A percentile compares a stretch with the other conserved stretches of the same genome.
Conservation (phyloP, 2,329 filamentous ascomycete species). For the Kalmusia sp. region DNA sequence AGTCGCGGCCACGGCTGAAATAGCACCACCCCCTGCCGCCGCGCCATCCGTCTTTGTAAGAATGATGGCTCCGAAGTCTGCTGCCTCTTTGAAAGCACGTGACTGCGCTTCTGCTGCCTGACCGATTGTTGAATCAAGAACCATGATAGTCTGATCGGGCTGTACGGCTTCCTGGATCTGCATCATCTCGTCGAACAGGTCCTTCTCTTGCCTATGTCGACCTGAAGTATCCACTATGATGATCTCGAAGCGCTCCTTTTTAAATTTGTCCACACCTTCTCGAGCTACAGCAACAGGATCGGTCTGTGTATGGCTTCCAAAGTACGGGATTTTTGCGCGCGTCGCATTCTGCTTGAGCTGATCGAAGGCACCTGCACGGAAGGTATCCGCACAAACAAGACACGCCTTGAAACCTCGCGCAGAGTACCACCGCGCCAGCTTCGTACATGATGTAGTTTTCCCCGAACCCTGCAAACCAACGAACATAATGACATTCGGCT, state of each 20-base stretch:
- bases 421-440: slow-evolving; percentile 93
- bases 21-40: slow-evolving; percentile 93
- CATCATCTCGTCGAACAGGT: slow-evolving; percentile 96
- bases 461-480: slow-evolving; percentile 96
- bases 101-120: slow-evolving; percentile 95
- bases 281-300: slow-evolving; percentile 91
- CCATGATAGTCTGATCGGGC: slow-evolving; percentile 98
- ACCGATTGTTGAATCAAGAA: slow-evolving; percentile 94
- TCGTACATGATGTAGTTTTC: slow-evolving; percentile 98
- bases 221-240: slow-evolving; percentile 99
- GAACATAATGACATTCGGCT: slow-evolving; percentile 98
- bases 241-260: slow-evolving; percentile 97
- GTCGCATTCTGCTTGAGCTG: slow-evolving; percentile 99
- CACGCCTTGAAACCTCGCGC: slow-evolving; percentile 91
- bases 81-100: slow-evolving; percentile 95
- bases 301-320: slow-evolving; percentile 93
- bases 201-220: slow-evolving; percentile 91
- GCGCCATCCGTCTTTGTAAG: slow-evolving; percentile 99
- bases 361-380: slow-evolving; percentile 97
- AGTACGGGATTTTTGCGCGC: slow-evolving; percentile 99
- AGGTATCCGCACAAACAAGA: slow-evolving; percentile 96
- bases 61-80: slow-evolving; percentile 97
- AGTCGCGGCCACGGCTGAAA: slow-evolving; percentile 95
- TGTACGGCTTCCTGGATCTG: slow-evolving; percentile 91
- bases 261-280: slow-evolving; percentile 98